A percentile compares a stretch with the other conserved stretches of the same genome.
These are phyloP conservation scores for Suillus subluteus DNA, from an alignment of 768 basidiomycete genomes.

Conservation along the genomic window DNA sequence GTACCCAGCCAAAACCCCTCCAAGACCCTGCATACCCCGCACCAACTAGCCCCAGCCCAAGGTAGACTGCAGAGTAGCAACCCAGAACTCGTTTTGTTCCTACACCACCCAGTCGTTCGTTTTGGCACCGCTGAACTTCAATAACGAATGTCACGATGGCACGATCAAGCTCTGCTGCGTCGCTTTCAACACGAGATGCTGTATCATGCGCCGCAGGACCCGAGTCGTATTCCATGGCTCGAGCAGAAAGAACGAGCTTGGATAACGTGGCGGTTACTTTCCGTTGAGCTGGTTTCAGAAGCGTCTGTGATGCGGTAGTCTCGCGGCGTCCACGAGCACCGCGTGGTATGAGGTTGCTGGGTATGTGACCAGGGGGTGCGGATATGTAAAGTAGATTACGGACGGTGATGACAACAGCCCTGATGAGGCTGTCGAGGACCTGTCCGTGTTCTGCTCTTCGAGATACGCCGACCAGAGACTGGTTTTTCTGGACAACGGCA, in stretches of 20 bases:
- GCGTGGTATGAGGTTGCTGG: constrained; percentile 54
- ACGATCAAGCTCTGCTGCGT: constrained; percentile 75
- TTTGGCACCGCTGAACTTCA: constrained; percentile 67
- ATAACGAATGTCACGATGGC: constrained; percentile 69
- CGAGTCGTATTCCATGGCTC: constrained; percentile 85
- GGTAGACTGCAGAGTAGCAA: constrained; percentile 59
- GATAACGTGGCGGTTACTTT: constrained; percentile 90
- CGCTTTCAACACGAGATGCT: constrained; percentile 70
- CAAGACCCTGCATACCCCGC: constrained; percentile 76
- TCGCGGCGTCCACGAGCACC: constrained; percentile 50
- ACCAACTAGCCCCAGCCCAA: constrained; percentile 81
- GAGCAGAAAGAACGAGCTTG: constrained; percentile 87
- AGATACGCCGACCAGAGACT: constrained; percentile 48
- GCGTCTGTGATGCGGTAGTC: constrained; percentile 50
- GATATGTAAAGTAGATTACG: constrained; percentile 77
- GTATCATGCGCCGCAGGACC: constrained; percentile 65
- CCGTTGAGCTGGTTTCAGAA: constrained; percentile 79
- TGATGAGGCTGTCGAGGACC: constrained; percentile 65
- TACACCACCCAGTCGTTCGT: constrained; percentile 25
- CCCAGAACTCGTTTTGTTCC: constrained; percentile 61
- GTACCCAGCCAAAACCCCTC: constrained; percentile 87
- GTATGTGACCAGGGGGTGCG: constrained; percentile 63
- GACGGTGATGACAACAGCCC: constrained; percentile 67
- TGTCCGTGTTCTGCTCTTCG: constrained; percentile 58
- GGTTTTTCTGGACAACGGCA: constrained; percentile 59